These are phyloP conservation scores for Ophiostoma sp. DNA, from an alignment of 2,329 filamentous ascomycete species.

Conservation along the genomic window DNA sequence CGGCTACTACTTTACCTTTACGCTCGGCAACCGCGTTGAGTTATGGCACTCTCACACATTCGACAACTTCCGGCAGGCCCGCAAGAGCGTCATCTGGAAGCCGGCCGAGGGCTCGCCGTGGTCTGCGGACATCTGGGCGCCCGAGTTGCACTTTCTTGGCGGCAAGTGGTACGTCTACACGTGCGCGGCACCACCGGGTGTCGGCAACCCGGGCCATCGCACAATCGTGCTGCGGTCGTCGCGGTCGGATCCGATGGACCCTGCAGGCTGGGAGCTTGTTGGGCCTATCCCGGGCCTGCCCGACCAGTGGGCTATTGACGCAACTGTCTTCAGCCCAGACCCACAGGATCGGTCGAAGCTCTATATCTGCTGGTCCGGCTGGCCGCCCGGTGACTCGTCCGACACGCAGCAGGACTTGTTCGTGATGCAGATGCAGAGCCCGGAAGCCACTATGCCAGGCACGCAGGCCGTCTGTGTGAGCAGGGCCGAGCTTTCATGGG, in stretches of 20 bases:
- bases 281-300: background rate
- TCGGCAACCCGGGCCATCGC: constrained; percentile 13
- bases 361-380: constrained; percentile 14
- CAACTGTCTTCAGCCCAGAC: constrained; percentile 5
- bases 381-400: constrained; percentile 12
- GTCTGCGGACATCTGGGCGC: constrained; percentile 12
- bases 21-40: constrained; percentile 17
- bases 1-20: constrained; percentile 12
- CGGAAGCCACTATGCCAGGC: background rate
- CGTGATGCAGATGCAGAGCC: constrained; percentile 1
- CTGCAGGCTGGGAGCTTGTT: background rate
- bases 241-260: constrained; percentile 8
- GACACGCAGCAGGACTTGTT: constrained; percentile 17
- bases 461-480: background rate
- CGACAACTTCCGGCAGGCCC: constrained; percentile 8
- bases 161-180: constrained; percentile 9
- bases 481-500: constrained; percentile 11
- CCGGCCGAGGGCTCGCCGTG: constrained; percentile 8
- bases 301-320: constrained; percentile 15
- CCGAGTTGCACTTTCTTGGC: background rate
- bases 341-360: background rate
- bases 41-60: constrained; percentile 4
- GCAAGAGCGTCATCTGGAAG: constrained; percentile 13
- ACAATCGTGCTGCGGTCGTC: constrained; percentile 8
- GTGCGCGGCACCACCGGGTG: constrained; percentile 10